Evolutionary conservation across 768 basidiomycete species (phyloP).

Genomic region (Lentinula sp.): DNA sequence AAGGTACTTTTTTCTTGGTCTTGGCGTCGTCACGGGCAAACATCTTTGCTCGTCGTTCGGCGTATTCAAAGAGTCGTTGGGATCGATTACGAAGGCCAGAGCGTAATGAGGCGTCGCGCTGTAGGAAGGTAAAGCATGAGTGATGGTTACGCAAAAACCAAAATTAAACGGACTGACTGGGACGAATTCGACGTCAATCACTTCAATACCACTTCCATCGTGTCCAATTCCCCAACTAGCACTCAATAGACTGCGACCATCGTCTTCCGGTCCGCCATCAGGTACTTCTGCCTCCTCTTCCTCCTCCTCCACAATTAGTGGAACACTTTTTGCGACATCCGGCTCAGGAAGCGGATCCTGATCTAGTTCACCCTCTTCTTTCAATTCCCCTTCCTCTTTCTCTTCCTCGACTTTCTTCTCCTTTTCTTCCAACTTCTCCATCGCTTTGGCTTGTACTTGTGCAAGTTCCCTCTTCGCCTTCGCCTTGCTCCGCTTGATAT

Average conservation of each 20-base stretch:
- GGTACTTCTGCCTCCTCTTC: not conserved
- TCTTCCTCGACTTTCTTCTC: not conserved
- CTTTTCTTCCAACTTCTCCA: not conserved
- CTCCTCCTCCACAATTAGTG: not conserved
- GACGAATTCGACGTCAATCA: constrained; percentile 57
- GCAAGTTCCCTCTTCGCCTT: not conserved
- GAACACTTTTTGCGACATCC: not conserved
- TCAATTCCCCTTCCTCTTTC: constrained; percentile 1
- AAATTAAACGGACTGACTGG: constrained; percentile 37
- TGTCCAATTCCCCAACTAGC: constrained; percentile 76
- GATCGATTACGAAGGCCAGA: constrained; percentile 4
- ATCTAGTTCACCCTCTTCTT: constrained; percentile 4
- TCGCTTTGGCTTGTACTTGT: not conserved
- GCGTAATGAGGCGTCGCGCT: not conserved
- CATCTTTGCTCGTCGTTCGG: constrained; percentile 5
- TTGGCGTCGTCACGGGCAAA: not conserved
- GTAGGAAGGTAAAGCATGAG: not conserved
- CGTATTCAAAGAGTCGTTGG: constrained; percentile 5
- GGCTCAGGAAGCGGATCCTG: constrained; percentile 8
- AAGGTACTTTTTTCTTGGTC: not conserved
- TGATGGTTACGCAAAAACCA: not conserved
- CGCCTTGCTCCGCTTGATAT: not conserved
- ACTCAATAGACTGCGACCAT: constrained; percentile 57
- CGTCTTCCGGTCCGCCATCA: constrained; percentile 31
- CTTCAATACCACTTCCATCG: constrained; percentile 72